Evolutionary conservation across 2,329 filamentous ascomycete species (phyloP).

Genomic region (Verticillium zaregamsianum): DNA sequence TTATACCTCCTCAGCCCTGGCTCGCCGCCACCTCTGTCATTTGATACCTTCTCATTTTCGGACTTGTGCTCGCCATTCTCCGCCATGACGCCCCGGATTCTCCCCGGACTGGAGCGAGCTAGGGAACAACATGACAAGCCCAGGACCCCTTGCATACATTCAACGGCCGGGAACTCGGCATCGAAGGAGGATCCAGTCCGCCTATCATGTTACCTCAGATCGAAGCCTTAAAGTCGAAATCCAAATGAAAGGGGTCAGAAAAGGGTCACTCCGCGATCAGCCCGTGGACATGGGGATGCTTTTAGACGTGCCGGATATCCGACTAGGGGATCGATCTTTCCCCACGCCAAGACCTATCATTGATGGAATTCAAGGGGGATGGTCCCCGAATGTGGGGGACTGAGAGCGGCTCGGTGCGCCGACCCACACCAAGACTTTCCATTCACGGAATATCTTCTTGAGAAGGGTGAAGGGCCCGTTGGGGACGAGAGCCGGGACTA

Average conservation of each 20-base stretch:
- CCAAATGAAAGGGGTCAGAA: neutral
- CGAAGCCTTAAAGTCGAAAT: neutral
- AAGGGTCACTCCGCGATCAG: neutral
- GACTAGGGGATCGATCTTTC: neutral
- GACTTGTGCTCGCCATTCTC: neutral
- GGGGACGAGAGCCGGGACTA: neutral
- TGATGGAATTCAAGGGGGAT: neutral
- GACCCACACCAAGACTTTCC: neutral
- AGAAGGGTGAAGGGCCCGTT: neutral
- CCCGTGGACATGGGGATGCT: neutral
- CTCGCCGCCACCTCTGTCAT: neutral
- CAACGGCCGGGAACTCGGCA: neutral
- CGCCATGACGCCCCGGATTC: neutral
- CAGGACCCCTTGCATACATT: neutral
- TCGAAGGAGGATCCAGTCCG: neutral
- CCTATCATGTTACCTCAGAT: neutral
- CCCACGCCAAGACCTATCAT: constrained; percentile 1
- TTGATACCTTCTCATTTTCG: neutral
- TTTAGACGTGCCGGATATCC: constrained; percentile 1
- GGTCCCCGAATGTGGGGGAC: neutral
- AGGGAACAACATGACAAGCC: neutral
- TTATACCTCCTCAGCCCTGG: neutral
- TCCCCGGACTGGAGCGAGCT: neutral
- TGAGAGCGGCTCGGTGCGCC: neutral
- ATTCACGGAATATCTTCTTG: constrained; percentile 1